Conservation (phyloP, 176 grass and related monocot genomes). For the maize (Zea mays) region Zm-B73-REFERENCE-NAM-5.0 NC_050100.1:217338501-217339000, state of each 20-base stretch:
- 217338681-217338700: constrained; percentile 87
- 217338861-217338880: constrained; percentile 89
- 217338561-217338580: constrained; percentile 87
- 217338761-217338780: constrained; percentile 68
- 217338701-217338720: constrained; percentile 99
- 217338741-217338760: constrained; percentile 91
- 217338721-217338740: constrained; percentile 95
- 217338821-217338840: constrained; percentile 90
- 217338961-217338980: constrained; percentile 58
- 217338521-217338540: constrained; percentile 81
- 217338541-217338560: constrained; percentile 88
- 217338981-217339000: constrained; percentile 60
- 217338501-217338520: constrained; percentile 69
- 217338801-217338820: constrained; percentile 89
- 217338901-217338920: constrained; percentile 87
- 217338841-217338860: constrained; percentile 76
- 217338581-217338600: constrained; percentile 78
- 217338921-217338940: constrained; percentile 84
- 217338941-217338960: constrained; percentile 71
- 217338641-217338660: constrained; percentile 71
- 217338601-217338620: constrained; percentile 92
- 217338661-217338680: constrained; percentile 92
- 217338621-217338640: constrained; percentile 76
- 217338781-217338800: constrained; percentile 95
- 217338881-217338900: constrained; percentile 82